Percentiles rank a stretch among this genome's conserved stretches.
phyloP scores from a whole-genome alignment of 2,329 filamentous ascomycete species.

The Venturia effusa region DNA sequence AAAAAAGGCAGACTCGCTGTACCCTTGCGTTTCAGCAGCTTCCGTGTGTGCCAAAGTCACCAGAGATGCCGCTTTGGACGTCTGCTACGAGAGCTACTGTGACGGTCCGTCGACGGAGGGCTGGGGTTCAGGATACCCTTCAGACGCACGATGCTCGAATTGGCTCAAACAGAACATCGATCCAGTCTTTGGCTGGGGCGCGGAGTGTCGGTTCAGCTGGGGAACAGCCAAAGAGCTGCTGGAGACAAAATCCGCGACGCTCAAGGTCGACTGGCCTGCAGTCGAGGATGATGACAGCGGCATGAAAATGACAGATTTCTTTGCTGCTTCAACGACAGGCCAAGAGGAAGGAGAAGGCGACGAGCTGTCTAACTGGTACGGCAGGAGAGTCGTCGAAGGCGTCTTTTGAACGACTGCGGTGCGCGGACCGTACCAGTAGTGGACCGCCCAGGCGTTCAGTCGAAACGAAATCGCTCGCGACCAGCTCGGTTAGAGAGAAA shows the following conservation, averaged over 20 bases:
- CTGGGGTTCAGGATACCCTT: conserved; percentile 94
- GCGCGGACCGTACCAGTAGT: background rate
- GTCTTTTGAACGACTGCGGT: conserved; percentile 47
- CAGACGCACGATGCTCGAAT: conserved; percentile 64
- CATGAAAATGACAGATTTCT: conserved; percentile 66
- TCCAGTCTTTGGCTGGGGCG: conserved; percentile 88
- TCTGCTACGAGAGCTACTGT: conserved; percentile 48
- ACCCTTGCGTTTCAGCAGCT: conserved; percentile 85
- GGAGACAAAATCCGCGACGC: conserved; percentile 53
- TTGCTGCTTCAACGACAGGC: conserved; percentile 30
- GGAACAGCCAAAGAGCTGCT: conserved; percentile 89
- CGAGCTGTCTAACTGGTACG: conserved; percentile 76
- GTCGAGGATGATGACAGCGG: conserved; percentile 59
- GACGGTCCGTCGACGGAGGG: conserved; percentile 21
- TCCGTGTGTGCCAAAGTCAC: conserved; percentile 96
- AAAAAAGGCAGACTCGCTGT: conserved; percentile 80
- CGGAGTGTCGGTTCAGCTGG: conserved; percentile 92
- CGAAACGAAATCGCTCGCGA: background rate
- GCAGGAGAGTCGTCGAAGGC: conserved; percentile 56
- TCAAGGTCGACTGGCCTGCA: conserved; percentile 74
- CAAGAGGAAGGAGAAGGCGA: conserved; percentile 40
- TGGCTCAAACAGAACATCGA: conserved; percentile 88
- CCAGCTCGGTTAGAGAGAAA: background rate
- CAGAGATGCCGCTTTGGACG: conserved; percentile 77
- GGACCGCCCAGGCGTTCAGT: background rate